phyloP scores from a whole-genome alignment of 306 rosid genomes.

The Vicia villosa region DNA sequence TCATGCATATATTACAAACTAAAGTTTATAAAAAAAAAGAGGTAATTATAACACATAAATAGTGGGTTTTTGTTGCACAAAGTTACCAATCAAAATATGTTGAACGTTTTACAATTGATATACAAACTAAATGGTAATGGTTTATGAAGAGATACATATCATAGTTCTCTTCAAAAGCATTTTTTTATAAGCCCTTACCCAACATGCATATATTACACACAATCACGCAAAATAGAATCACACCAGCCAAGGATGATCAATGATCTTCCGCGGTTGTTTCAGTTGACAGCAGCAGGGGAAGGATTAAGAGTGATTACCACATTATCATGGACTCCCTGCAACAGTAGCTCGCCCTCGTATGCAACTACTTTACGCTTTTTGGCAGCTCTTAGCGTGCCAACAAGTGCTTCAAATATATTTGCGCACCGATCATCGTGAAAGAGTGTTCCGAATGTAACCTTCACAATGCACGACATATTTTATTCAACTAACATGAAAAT shows the following conservation, averaged over 20 bases:
- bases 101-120: slow-evolving; percentile 20
- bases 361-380: slow-evolving; percentile 68
- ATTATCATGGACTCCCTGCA: slow-evolving; percentile 95
- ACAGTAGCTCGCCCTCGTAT: slow-evolving; percentile 86
- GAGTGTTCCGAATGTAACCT: slow-evolving; percentile 89
- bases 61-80: slow-evolving; percentile 16
- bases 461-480: no score
- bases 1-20: neutral
- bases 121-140: slow-evolving; percentile 18
- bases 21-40: neutral
- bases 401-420: slow-evolving; percentile 90
- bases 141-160: slow-evolving; percentile 6
- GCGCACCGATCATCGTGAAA: slow-evolving; percentile 86
- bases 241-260: slow-evolving; percentile 4
- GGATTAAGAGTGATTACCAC: slow-evolving; percentile 85
- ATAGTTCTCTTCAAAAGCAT: neutral
- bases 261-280: slow-evolving; percentile 5
- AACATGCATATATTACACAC: neutral
- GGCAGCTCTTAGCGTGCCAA: slow-evolving; percentile 91
- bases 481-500: no score
- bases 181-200: neutral
- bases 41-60: neutral
- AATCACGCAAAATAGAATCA: slow-evolving; percentile 1
- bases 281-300: slow-evolving; percentile 37
- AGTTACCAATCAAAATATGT: neutral